Conservation (phyloP, 2,329 filamentous ascomycete species). For the Coccinonectria pachysandricola region DNA sequence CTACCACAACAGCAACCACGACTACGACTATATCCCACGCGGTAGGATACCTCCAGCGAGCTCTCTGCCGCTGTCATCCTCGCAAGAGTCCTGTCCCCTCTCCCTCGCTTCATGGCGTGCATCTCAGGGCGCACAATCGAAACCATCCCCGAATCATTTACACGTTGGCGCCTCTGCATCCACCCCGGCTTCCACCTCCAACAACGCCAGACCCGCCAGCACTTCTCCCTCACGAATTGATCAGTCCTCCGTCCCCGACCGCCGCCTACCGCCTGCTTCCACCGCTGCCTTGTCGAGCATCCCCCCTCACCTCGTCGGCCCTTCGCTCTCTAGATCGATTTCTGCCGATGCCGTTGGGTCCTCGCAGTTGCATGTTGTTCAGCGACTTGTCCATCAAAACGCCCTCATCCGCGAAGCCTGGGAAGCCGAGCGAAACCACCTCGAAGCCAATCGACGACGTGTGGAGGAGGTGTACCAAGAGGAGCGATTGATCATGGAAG, state of each 20-base stretch:
- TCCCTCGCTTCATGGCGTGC: conserved; percentile 17
- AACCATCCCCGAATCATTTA: conserved; percentile 5
- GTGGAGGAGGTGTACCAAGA: conserved; percentile 47
- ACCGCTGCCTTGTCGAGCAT: conserved; percentile 13
- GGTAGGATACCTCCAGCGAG: conserved; percentile 16
- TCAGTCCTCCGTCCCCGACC: conserved; percentile 7
- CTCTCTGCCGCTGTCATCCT: conserved; percentile 10
- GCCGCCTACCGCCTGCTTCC: conserved; percentile 11
- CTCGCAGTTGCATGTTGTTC: conserved; percentile 27
- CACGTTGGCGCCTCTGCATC: conserved; percentile 12
- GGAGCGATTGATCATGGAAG: conserved; percentile 43
- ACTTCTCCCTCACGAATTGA: conserved; percentile 10
- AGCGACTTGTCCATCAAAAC: conserved; percentile 33
- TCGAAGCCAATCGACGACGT: conserved; percentile 42
- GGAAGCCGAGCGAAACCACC: conserved; percentile 42
- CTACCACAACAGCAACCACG: conserved; percentile 11
- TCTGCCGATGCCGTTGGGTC: conserved; percentile 22
- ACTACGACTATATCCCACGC: conserved; percentile 8
- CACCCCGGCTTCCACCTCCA: too few relatives aligned
- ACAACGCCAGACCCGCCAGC: conserved; percentile 8
- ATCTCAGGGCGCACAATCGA: conserved; percentile 10
- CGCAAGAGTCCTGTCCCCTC: conserved; percentile 10
- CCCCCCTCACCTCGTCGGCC: conserved; percentile 11
- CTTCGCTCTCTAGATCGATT: conserved; percentile 19
- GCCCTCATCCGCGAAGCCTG: conserved; percentile 36